Conservation (phyloP, 2,329 filamentous ascomycete genomes). For the Rutstroemia sp. region DNA sequence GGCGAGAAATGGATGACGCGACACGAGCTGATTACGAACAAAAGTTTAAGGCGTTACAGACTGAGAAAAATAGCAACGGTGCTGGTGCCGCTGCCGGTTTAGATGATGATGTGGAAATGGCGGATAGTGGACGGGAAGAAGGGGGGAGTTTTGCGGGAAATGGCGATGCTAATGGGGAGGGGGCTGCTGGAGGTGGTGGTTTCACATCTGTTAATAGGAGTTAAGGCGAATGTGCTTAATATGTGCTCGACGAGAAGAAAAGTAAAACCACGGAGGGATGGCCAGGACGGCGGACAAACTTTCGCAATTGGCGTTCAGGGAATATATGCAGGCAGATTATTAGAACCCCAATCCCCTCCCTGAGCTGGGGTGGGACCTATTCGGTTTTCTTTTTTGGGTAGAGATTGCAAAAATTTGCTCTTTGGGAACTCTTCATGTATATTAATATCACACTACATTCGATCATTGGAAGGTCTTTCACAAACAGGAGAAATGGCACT, state of each 20-base stretch:
- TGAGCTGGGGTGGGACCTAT: too few relatives aligned
- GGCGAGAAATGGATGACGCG: constrained; percentile 18
- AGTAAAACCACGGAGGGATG: background rate
- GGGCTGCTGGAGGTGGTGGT: constrained; percentile 17
- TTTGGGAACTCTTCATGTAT: too few relatives aligned
- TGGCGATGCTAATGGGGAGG: constrained; percentile 8
- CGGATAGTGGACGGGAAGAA: constrained; percentile 29
- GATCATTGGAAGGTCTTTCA: too few relatives aligned
- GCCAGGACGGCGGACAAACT: background rate
- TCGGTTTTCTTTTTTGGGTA: too few relatives aligned
- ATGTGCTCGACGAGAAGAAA: background rate
- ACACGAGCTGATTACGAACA: background rate
- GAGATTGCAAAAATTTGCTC: too few relatives aligned
- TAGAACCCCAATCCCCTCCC: too few relatives aligned
- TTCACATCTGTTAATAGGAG: constrained; percentile 28
- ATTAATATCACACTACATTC: too few relatives aligned
- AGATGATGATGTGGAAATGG: constrained; percentile 28
- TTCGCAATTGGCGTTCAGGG: too few relatives aligned
- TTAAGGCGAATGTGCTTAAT: constrained; percentile 5
- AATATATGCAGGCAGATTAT: too few relatives aligned
- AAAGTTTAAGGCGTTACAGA: background rate
- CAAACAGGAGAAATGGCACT: too few relatives aligned
- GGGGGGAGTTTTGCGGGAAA: constrained; percentile 1
- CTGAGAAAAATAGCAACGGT: background rate
- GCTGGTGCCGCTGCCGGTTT: constrained; percentile 8